Conservation (phyloP, 2,329 filamentous ascomycete species). For the Calonectria pseudoreteaudii region DNA sequence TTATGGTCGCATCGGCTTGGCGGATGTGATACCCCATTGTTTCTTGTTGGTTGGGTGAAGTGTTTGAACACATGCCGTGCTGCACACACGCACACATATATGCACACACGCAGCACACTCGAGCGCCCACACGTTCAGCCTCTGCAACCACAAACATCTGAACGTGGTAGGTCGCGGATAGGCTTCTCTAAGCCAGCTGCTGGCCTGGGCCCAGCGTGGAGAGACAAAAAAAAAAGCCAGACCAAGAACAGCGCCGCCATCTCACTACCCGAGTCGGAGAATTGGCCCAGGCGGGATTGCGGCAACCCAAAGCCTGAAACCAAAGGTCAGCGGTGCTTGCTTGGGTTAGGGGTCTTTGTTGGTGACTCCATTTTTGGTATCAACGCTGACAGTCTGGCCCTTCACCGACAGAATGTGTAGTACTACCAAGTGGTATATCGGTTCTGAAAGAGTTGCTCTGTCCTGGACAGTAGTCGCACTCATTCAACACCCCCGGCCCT, state of each 20-base stretch:
- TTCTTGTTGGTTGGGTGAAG: background rate
- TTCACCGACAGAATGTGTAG: slow-evolving; percentile 12
- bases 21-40: slow-evolving; percentile 9
- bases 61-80: slow-evolving; percentile 6
- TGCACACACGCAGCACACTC: background rate
- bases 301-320: slow-evolving; percentile 6
- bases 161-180: background rate
- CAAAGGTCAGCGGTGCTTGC: background rate
- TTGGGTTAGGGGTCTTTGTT: slow-evolving; percentile 13
- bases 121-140: slow-evolving; percentile 3
- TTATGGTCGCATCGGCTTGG: slow-evolving; percentile 16
- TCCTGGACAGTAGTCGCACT: background rate
- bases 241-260: background rate
- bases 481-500: background rate
- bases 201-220: background rate
- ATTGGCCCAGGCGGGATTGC: background rate
- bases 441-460: background rate
- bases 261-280: background rate
- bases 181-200: background rate
- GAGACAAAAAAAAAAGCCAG: background rate
- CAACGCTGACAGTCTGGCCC: slow-evolving; percentile 17
- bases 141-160: slow-evolving; percentile 14
- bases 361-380: slow-evolving; percentile 19
- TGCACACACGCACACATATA: background rate
- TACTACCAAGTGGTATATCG: slow-evolving; percentile 7